A percentile compares a stretch with the other conserved stretches of the same genome.
Evolutionary conservation across 805 yeast species (phyloP).

Genomic region (Pichia cephalocereana): DNA sequence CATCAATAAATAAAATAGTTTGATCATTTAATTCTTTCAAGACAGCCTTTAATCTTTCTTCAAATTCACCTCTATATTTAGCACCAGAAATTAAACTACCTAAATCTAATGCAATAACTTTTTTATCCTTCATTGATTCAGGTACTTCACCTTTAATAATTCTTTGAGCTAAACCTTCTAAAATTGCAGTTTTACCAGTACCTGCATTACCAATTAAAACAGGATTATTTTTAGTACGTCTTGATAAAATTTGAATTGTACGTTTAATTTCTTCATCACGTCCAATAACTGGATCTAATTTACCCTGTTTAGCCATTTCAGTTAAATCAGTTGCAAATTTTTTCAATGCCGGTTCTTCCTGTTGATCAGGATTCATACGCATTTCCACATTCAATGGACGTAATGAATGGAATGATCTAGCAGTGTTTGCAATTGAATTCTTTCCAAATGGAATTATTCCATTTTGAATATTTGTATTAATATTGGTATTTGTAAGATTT

Average conservation of each 20-base stretch:
- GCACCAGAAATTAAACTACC: conserved; percentile 92
- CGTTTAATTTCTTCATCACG: conserved; percentile 92
- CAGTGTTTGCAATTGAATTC: conserved; percentile 1
- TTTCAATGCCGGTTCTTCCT: conserved; percentile 68
- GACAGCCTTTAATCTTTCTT: conserved; percentile 74
- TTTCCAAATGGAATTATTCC: neutral
- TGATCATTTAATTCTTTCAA: conserved; percentile 75
- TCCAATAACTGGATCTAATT: conserved; percentile 94
- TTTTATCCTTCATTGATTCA: conserved; percentile 81
- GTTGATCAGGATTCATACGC: conserved; percentile 25
- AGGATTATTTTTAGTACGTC: conserved; percentile 94
- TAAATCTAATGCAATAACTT: conserved; percentile 74
- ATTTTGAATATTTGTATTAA: neutral
- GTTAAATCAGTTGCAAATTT: conserved; percentile 83
- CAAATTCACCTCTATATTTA: conserved; percentile 93
- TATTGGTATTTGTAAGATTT: neutral
- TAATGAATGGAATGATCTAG: conserved; percentile 1
- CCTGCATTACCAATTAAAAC: conserved; percentile 95
- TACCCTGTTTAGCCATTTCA: conserved; percentile 78
- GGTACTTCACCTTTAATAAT: conserved; percentile 91
- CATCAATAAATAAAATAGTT: conserved; percentile 81
- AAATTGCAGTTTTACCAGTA: conserved; percentile 94
- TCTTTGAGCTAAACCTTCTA: conserved; percentile 95
- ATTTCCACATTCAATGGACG: conserved; percentile 21
- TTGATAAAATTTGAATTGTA: conserved; percentile 82